Evolutionary conservation across 306 rosid genomes (phyloP).

Genomic region (Ochetophila trinervis): DNA sequence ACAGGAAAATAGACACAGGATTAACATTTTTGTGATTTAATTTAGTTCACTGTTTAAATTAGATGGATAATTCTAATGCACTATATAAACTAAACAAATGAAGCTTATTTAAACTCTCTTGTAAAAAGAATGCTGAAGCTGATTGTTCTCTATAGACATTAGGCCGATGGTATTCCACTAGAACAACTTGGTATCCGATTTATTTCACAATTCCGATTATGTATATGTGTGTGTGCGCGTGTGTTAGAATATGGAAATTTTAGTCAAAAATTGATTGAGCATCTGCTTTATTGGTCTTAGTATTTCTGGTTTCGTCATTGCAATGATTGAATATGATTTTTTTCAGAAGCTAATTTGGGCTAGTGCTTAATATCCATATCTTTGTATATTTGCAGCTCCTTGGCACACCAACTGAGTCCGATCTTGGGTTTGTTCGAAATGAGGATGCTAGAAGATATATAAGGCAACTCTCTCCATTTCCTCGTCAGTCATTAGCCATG

Average conservation of each 20-base stretch:
- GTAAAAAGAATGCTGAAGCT: not conserved
- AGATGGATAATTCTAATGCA: not conserved
- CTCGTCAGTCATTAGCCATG: slow-evolving; percentile 71
- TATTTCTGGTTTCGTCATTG: not conserved
- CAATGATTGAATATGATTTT: not conserved
- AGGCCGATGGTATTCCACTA: not conserved
- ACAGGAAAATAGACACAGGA: not conserved
- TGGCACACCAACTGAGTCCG: slow-evolving; percentile 95
- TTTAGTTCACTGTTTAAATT: not conserved
- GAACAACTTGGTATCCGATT: not conserved
- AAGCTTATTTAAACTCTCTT: not conserved
- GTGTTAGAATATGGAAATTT: not conserved
- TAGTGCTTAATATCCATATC: slow-evolving; percentile 29
- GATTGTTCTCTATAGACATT: not conserved
- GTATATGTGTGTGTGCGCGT: not conserved
- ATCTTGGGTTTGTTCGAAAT: slow-evolving; percentile 67
- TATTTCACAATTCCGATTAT: not conserved
- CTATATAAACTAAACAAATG: not conserved
- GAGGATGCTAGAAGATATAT: slow-evolving; percentile 88
- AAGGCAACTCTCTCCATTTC: slow-evolving; percentile 67
- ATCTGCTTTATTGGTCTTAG: not conserved
- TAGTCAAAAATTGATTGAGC: not conserved
- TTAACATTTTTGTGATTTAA: not conserved
- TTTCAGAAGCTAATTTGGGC: slow-evolving; percentile 15
- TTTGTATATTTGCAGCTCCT: slow-evolving; percentile 60